These are phyloP conservation scores for Phaeotremella fagi DNA, from an alignment of 768 basidiomycete genomes.

Conservation along the genomic window DNA sequence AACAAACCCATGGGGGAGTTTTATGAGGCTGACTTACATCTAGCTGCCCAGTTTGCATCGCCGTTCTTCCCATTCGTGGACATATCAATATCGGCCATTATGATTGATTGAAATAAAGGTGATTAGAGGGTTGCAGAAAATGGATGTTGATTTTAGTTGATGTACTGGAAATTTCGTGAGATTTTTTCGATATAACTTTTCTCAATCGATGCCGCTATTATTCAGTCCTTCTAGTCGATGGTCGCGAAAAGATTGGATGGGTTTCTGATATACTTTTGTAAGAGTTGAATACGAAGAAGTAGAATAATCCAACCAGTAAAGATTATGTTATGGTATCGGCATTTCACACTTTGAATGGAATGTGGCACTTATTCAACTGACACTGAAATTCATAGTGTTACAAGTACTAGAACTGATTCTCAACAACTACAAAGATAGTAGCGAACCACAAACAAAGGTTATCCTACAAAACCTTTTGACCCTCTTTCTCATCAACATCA, in stretches of 20 bases:
- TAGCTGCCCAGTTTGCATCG: slow-evolving; percentile 33
- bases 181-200: too few species aligned
- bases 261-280: too few species aligned
- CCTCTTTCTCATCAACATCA: slow-evolving; percentile 33
- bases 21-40: slow-evolving; percentile 19
- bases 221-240: too few species aligned
- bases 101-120: not conserved
- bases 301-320: not conserved
- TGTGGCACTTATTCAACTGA: not conserved
- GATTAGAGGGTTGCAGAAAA: too few species aligned
- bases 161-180: too few species aligned
- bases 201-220: too few species aligned
- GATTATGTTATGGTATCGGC: not conserved
- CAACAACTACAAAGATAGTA: too few species aligned
- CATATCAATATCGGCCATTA: slow-evolving; percentile 42
- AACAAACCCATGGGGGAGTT: not conserved
- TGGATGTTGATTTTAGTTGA: too few species aligned
- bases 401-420: too few species aligned
- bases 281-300: not conserved
- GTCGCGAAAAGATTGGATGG: too few species aligned
- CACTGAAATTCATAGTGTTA: too few species aligned
- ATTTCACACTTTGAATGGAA: not conserved
- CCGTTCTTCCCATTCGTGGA: slow-evolving; percentile 3
- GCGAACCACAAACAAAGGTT: too few species aligned
- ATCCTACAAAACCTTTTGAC: slow-evolving; percentile 15